Evolutionary conservation across 2,329 filamentous ascomycete species (phyloP).

Genomic region (Mycocentrospora acerina): DNA sequence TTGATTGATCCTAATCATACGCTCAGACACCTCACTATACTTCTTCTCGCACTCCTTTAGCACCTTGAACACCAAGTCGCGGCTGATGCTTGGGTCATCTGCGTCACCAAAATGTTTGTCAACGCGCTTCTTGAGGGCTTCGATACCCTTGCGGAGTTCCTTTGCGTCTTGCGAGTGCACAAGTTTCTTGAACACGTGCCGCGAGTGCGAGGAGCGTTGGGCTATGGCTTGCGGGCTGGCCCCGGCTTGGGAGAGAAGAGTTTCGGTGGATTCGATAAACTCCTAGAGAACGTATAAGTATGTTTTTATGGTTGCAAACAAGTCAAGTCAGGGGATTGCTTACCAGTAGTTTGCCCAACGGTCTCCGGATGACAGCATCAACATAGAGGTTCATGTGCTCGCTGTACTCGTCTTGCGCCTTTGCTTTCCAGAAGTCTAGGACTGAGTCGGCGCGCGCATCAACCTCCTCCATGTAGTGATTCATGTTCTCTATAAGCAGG

Average conservation of each 20-base stretch:
- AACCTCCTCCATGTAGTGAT: slow-evolving; percentile 92
- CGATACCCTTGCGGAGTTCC: slow-evolving; percentile 87
- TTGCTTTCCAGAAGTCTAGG: slow-evolving; percentile 78
- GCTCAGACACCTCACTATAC: slow-evolving; percentile 57
- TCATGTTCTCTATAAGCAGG: slow-evolving; percentile 97
- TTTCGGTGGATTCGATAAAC: slow-evolving; percentile 86
- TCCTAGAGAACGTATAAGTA: slow-evolving; percentile 52
- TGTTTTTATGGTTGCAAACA: background rate
- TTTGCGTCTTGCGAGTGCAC: slow-evolving; percentile 77
- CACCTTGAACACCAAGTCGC: slow-evolving; percentile 60
- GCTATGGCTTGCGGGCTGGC: slow-evolving; percentile 64
- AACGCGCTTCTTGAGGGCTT: slow-evolving; percentile 83
- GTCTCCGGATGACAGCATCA: slow-evolving; percentile 82
- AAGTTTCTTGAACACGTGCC: slow-evolving; percentile 81
- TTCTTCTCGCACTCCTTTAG: slow-evolving; percentile 60
- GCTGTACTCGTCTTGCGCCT: slow-evolving; percentile 73
- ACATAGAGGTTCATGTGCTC: slow-evolving; percentile 90
- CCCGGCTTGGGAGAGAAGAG: slow-evolving; percentile 59
- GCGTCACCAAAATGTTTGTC: slow-evolving; percentile 97
- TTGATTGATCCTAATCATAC: slow-evolving; percentile 44
- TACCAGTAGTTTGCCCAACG: slow-evolving; percentile 79
- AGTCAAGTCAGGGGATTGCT: too few relatives aligned
- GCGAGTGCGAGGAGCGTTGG: slow-evolving; percentile 78
- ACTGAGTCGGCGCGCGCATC: slow-evolving; percentile 73
- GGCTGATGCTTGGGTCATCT: slow-evolving; percentile 69